phyloP scores from a whole-genome alignment of 2,329 filamentous ascomycete species.

The Parasarocladium wereldwijsianum region DNA sequence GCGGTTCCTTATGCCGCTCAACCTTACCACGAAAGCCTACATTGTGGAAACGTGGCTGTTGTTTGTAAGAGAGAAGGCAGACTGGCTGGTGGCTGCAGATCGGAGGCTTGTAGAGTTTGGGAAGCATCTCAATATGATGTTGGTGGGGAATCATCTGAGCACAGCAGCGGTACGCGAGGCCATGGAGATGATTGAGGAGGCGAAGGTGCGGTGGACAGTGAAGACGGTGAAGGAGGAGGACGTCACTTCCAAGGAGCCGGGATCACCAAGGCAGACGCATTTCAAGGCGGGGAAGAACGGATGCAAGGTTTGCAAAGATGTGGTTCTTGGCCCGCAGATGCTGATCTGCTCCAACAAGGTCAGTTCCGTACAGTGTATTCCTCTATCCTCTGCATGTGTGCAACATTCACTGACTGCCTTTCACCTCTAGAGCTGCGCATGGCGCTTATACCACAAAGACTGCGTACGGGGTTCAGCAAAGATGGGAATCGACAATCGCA shows the following conservation, averaged over 20 bases:
- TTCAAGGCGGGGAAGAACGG: constrained; percentile 28
- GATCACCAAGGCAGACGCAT: constrained; percentile 17
- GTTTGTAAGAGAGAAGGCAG: constrained; percentile 34
- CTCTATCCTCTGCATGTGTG: too few relatives aligned
- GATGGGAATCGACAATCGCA: too few relatives aligned
- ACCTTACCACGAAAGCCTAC: constrained; percentile 35
- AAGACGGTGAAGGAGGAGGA: constrained; percentile 4
- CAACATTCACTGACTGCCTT: too few relatives aligned
- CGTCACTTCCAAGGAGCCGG: not conserved
- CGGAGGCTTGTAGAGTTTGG: constrained; percentile 37
- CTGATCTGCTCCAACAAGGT: constrained; percentile 37
- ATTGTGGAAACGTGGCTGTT: constrained; percentile 35
- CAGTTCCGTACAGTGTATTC: constrained; percentile 12
- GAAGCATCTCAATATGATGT: constrained; percentile 31
- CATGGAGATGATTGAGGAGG: constrained; percentile 26
- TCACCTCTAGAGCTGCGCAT: constrained; percentile 25
- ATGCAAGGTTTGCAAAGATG: constrained; percentile 31
- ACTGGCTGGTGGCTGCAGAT: constrained; percentile 34
- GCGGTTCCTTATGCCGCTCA: constrained; percentile 34
- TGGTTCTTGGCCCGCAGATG: constrained; percentile 30
- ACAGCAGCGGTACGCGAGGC: constrained; percentile 28
- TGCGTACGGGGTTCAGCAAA: too few relatives aligned
- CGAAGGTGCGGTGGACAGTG: constrained; percentile 11
- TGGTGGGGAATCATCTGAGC: constrained; percentile 33
- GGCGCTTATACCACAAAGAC: constrained; percentile 33